Base-by-base conservation (phyloP, 1,284 basidiomycete species). In the Sporisorium graminicola region DNA sequence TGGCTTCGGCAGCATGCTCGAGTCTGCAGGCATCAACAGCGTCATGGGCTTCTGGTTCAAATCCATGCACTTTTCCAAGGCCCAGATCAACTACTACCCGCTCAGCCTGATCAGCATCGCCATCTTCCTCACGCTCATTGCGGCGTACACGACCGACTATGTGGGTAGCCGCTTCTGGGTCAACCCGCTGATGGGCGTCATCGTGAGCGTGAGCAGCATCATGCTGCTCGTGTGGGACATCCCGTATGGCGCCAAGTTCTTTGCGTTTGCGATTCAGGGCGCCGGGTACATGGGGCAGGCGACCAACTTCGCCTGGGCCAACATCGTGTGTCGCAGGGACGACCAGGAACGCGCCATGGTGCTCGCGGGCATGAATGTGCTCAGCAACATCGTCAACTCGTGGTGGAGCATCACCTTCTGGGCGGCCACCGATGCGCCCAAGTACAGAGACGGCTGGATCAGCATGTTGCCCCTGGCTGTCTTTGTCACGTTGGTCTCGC, bases 21-120 rank as follows among this genome's bases (percentile, higher is more conserved):
- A 92, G 79, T 89, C 88, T 65, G 90, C 92, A 47, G 91, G 91
- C 7, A 90, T 90, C 35, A 92, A 92, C 81, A 91, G 91, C 82
- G 85, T 92, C 40, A 92, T 92, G 91, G 91, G 91, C 10, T 91
- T 92, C 79, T 92, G 91, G 90, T 87, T 92, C 58, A 90, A 90
- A 77, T 88, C 89, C 9, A 16, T 78, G n/a, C 20, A 57, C 13
- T 76, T 71, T 27, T 44, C 24, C 35, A 59, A 65, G 46, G 63
- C 49, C n/a, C 53, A 71, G 51, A 71, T 65, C 68, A 76, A 75
- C 54, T 78, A 77, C 44, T 81, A 78, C 22, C 74, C 79, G 9
- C 64, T 79, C 2, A 54, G 58, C 12, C 71, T 77, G 16, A 72
- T 70, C 44, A 52, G 64, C 24, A 67, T 80, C 20, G 79, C 79